These are phyloP conservation scores for Caloboletus firmus DNA, from an alignment of 1,284 basidiomycete species.

Conservation along the genomic window DNA sequence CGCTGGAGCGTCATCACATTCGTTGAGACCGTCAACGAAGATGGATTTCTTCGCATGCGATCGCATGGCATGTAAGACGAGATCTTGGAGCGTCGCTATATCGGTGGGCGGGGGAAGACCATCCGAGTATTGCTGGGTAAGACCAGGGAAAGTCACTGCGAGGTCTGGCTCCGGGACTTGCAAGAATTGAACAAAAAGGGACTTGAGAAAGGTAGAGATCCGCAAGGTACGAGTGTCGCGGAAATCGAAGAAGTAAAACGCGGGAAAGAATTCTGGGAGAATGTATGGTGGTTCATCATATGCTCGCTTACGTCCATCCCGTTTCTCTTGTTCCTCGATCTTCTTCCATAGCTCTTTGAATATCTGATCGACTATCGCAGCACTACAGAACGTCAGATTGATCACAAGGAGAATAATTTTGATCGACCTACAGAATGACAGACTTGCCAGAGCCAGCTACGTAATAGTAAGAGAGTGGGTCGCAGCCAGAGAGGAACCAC, in stretches of 20 bases:
- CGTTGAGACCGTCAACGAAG: constrained; percentile 30
- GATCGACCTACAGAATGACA: constrained; percentile 23
- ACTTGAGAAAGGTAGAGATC: constrained; percentile 23
- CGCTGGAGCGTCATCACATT: constrained; percentile 23
- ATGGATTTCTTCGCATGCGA: constrained; percentile 24
- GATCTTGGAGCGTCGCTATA: constrained; percentile 11
- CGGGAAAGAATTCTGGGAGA: constrained; percentile 30
- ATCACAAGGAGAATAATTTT: background rate
- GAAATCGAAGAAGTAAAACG: constrained; percentile 32
- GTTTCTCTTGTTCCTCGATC: constrained; percentile 27
- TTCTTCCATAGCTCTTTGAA: constrained; percentile 29
- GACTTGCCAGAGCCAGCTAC: constrained; percentile 27
- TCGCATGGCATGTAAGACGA: constrained; percentile 30
- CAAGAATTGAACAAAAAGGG: constrained; percentile 31
- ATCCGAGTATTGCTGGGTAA: constrained; percentile 13
- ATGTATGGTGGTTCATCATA: constrained; percentile 18
- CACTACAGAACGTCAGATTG: constrained; percentile 18
- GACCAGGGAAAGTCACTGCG: constrained; percentile 19
- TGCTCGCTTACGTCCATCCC: constrained; percentile 12
- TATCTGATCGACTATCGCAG: constrained; percentile 27
- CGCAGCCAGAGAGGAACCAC: background rate
- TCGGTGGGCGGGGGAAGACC: constrained; percentile 24
- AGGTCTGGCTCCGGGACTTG: constrained; percentile 26
- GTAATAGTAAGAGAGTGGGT: constrained; percentile 7
- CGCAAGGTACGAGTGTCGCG: constrained; percentile 26